phyloP scores from a whole-genome alignment of 2,329 filamentous ascomycete species.

The Cryphonectria carpinicola region DNA sequence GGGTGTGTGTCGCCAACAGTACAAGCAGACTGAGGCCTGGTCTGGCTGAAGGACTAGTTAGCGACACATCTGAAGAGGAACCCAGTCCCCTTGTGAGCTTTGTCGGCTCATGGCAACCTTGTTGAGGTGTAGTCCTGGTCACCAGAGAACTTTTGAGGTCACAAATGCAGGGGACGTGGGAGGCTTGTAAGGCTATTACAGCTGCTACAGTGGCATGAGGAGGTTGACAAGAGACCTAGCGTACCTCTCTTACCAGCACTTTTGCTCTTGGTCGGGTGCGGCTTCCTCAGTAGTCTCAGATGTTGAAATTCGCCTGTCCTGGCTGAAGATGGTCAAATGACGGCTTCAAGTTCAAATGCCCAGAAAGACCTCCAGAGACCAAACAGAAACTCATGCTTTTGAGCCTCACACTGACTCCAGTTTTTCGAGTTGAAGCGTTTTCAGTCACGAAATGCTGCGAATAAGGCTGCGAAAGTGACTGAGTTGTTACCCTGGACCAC shows the following conservation, averaged over 20 bases:
- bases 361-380: not conserved
- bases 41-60: not conserved
- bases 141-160: not conserved
- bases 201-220: not conserved
- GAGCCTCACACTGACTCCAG: not conserved
- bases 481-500: not conserved
- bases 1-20: not conserved
- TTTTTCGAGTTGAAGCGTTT: not conserved
- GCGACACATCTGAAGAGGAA: not conserved
- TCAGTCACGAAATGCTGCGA: not conserved
- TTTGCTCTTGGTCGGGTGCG: not conserved
- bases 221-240: not conserved
- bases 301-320: not conserved
- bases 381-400: not conserved
- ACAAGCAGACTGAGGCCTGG: not conserved
- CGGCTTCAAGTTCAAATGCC: not conserved
- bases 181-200: not conserved
- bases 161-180: not conserved
- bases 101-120: not conserved
- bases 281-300: not conserved
- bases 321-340: not conserved
- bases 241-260: not conserved
- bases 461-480: not conserved
- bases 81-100: not conserved
- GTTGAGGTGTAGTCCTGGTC: not conserved